These are phyloP conservation scores for Polychaeton citri DNA, from an alignment of 2,329 filamentous ascomycete genomes.

Conservation along the genomic window DNA sequence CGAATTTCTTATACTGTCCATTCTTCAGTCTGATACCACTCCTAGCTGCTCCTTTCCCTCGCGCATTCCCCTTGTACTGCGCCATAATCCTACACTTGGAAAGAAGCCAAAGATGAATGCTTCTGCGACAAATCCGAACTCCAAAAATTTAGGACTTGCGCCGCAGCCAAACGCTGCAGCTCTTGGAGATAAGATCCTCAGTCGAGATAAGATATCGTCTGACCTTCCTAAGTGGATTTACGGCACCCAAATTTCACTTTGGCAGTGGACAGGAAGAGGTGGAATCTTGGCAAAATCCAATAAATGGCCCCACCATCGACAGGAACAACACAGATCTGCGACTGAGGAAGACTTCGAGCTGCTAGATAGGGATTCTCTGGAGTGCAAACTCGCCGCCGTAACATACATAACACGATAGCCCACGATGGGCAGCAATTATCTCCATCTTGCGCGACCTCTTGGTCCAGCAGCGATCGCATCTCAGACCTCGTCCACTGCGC, in stretches of 20 bases:
- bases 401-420: too few relatives aligned
- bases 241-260: conserved; percentile 1
- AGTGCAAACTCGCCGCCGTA: too few relatives aligned
- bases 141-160: conserved; percentile 2
- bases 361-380: too few relatives aligned
- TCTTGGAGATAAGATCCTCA: background rate
- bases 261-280: background rate
- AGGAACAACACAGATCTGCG: too few relatives aligned
- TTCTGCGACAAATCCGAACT: too few relatives aligned
- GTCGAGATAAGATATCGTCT: background rate
- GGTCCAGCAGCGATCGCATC: conserved; percentile 68
- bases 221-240: background rate
- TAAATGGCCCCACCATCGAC: background rate
- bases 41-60: conserved; percentile 7
- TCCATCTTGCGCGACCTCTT: conserved; percentile 86
- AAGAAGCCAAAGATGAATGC: too few relatives aligned
- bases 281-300: background rate
- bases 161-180: background rate
- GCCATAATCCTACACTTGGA: too few relatives aligned
- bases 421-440: conserved; percentile 48
- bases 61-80: background rate
- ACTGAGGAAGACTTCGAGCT: too few relatives aligned
- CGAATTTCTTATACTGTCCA: conserved; percentile 20
- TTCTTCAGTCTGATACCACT: conserved; percentile 19
- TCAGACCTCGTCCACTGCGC: conserved; percentile 66